Conservation (phyloP, 2,329 filamentous ascomycete species). For the Colletotrichum lentis region DNA sequence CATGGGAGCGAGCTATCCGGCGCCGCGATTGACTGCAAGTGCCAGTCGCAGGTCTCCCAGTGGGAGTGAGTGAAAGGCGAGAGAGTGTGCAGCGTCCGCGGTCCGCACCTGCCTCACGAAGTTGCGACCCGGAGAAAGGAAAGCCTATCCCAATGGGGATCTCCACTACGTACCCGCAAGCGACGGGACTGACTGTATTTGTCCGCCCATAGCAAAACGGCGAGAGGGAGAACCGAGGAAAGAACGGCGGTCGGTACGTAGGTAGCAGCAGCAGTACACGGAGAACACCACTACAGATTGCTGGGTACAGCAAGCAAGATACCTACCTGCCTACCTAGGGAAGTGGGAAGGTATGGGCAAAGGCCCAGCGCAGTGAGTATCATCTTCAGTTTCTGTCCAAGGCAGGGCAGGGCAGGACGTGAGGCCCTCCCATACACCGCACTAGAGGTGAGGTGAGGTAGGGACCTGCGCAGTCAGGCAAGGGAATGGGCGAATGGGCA, state of each 20-base stretch:
- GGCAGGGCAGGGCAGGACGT: too few relatives aligned
- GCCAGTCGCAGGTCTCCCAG: not conserved
- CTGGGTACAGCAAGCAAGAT: not conserved
- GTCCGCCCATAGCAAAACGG: constrained; percentile 22
- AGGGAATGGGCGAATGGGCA: constrained; percentile 18
- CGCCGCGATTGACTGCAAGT: constrained; percentile 30
- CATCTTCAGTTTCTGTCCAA: not conserved
- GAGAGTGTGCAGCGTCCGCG: not conserved
- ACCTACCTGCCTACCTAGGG: too few relatives aligned
- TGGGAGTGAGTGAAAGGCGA: not conserved
- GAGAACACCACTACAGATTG: too few relatives aligned
- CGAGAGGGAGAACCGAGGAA: constrained; percentile 30
- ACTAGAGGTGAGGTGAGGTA: not conserved
- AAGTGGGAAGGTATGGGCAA: not conserved
- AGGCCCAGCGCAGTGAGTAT: not conserved
- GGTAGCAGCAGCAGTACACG: constrained; percentile 23
- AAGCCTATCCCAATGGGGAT: constrained; percentile 28
- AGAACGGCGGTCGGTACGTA: constrained; percentile 18
- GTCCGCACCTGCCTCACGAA: constrained; percentile 1
- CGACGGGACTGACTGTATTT: constrained; percentile 16
- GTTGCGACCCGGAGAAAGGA: constrained; percentile 1
- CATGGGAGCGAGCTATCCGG: constrained; percentile 35
- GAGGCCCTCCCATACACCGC: not conserved
- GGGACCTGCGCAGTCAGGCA: not conserved
- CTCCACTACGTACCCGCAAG: constrained; percentile 33